phyloP scores from a whole-genome alignment of 805 yeast genomes.

The Spathaspora sp. region DNA sequence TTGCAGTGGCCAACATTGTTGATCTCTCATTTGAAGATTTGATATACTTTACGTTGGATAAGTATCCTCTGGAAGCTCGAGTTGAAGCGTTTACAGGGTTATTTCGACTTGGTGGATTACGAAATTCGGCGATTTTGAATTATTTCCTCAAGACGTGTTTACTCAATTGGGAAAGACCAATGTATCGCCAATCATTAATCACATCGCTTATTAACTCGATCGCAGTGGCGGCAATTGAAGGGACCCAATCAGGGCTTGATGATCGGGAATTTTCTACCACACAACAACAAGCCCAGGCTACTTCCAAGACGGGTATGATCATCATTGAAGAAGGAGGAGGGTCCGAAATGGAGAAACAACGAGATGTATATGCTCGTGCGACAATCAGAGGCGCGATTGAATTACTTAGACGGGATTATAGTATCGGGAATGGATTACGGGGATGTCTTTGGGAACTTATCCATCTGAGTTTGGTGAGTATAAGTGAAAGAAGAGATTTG shows the following conservation, averaged over 20 bases:
- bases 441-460: slow-evolving; percentile 65
- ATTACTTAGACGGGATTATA: slow-evolving; percentile 55
- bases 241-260: slow-evolving; percentile 54
- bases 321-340: slow-evolving; percentile 59
- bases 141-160: slow-evolving; percentile 59
- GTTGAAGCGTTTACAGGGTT: slow-evolving; percentile 68
- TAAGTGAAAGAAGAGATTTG: slow-evolving; percentile 57
- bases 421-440: slow-evolving; percentile 55
- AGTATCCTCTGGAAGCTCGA: slow-evolving; percentile 50
- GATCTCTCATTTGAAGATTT: slow-evolving; percentile 52
- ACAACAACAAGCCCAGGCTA: not conserved
- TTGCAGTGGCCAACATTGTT: slow-evolving; percentile 55
- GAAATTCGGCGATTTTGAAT: slow-evolving; percentile 54
- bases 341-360: slow-evolving; percentile 47
- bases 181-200: slow-evolving; percentile 49
- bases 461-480: slow-evolving; percentile 56
- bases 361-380: slow-evolving; percentile 63
- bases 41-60: slow-evolving; percentile 47
- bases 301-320: slow-evolving; percentile 33
- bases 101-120: slow-evolving; percentile 72
- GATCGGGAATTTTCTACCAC: slow-evolving; percentile 55
- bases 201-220: slow-evolving; percentile 47
- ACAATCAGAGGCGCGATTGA: slow-evolving; percentile 65
- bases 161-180: slow-evolving; percentile 49
- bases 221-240: slow-evolving; percentile 64